Percentiles rank a stretch among this genome's conserved stretches.
Evolutionary conservation across 1,284 basidiomycete species (phyloP).

Genomic region (Vanrija humicola): DNA sequence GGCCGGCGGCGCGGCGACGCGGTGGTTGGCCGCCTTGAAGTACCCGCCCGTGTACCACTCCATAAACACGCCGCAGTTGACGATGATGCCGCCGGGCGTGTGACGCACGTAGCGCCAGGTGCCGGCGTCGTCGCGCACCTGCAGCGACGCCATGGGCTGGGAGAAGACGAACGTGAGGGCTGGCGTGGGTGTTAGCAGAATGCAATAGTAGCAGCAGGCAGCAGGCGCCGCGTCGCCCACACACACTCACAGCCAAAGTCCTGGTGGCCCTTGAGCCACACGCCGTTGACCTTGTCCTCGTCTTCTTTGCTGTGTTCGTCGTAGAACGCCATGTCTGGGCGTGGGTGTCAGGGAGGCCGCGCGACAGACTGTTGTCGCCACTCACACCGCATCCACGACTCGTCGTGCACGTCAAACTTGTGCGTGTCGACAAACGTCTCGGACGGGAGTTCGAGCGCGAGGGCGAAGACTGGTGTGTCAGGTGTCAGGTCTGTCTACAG

Average conservation of each 20-base stretch:
- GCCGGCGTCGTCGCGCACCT: conserved; percentile 20
- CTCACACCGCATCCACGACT: conserved; percentile 25
- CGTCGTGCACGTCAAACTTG: conserved; percentile 21
- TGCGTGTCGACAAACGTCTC: conserved; percentile 24
- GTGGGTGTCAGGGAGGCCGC: too few relatives aligned
- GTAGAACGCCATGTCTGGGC: conserved; percentile 23
- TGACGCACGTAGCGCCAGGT: conserved; percentile 24
- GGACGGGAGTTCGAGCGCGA: conserved; percentile 19
- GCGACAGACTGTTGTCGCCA: too few relatives aligned
- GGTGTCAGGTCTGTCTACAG: not conserved
- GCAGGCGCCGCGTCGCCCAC: too few relatives aligned
- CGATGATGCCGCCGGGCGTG: conserved; percentile 25
- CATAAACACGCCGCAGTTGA: conserved; percentile 29
- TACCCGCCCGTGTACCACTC: conserved; percentile 30
- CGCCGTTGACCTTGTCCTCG: conserved; percentile 18
- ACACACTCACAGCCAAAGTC: conserved; percentile 18
- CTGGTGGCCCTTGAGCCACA: conserved; percentile 28
- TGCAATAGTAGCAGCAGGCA: not conserved
- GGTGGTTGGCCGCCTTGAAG: conserved; percentile 47
- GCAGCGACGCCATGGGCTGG: conserved; percentile 24
- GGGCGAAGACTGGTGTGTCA: conserved; percentile 16
- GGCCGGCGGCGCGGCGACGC: conserved; percentile 46
- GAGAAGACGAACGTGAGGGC: conserved; percentile 13
- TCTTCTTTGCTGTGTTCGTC: conserved; percentile 23
- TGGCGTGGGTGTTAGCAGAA: conserved; percentile 1